Evolutionary conservation across 352 stramenopile genomes (phyloP), one percentile per base, ranked within the genome.

Genomic region (Phytopythium vexans): DNA sequence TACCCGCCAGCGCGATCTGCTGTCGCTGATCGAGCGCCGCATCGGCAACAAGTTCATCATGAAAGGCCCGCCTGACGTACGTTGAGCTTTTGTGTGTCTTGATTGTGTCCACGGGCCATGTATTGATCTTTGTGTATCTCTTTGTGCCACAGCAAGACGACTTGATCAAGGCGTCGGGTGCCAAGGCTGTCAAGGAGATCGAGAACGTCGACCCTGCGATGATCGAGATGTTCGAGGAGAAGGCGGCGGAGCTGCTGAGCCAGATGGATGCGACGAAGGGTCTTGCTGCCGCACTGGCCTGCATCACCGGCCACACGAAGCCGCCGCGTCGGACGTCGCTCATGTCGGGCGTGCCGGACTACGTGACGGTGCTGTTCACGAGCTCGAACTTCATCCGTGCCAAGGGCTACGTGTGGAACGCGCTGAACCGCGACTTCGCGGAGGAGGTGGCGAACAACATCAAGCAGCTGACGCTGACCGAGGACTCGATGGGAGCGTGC

Each of bases 401-500:
- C 41, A 93, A 94, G 66, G 82, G 88, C 42, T 97, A 97, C 67
- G 90, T 97, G 8, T 98, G 91, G 91, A 96, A 89, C 52, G 89
- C 88, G 15, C 52, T 98, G 36, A 86, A 95, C 63, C 84, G 88
- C 42, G 81, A 94, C 49, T 82, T 98, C 46, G 63, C 72, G 12
- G 72, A 91, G 49, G 74, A 90, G 38, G 64, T 85, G 21, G 70
- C 86, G 14, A 82, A 85, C 12, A 70, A 90, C 44, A 83, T 98
- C 41, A 94, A 94, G 66, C 90, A 95, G 66, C 74, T 97, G 71
- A 92, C 86, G 49, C 63, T 98, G 33, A 92, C 82, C 9, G 88
- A 86, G 35, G 91, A 97, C 65, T 68, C 70, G 12, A 88, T 90
- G 79, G 85, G 82, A 21, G 91, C 88, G 21, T 92, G 95, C 56